Conservation (phyloP, 2,329 filamentous ascomycete genomes). For the Fusarium sp. region DNA sequence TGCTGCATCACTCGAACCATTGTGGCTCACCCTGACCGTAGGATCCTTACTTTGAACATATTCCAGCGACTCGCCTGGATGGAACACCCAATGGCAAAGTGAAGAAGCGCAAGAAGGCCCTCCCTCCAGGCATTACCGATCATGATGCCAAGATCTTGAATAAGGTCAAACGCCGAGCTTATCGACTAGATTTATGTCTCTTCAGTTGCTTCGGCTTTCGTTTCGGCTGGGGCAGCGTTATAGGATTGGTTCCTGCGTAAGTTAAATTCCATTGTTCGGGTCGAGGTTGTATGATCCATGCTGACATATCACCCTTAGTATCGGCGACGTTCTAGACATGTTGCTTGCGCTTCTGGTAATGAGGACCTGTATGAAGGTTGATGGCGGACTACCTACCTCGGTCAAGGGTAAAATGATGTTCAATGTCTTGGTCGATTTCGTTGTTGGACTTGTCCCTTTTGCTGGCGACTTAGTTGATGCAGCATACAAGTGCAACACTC, state of each 20-base stretch:
- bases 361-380: slow-evolving; percentile 76
- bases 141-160: slow-evolving; percentile 87
- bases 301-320: slow-evolving; percentile 56
- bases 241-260: slow-evolving; percentile 85
- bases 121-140: slow-evolving; percentile 83
- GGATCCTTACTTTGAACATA: slow-evolving; percentile 91
- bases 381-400: slow-evolving; percentile 76
- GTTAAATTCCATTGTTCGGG: slow-evolving; percentile 51
- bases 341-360: slow-evolving; percentile 82
- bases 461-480: slow-evolving; percentile 82
- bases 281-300: background rate
- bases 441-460: slow-evolving; percentile 79
- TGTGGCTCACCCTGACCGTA: slow-evolving; percentile 53
- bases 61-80: slow-evolving; percentile 77
- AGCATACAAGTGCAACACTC: slow-evolving; percentile 79
- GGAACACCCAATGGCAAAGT: slow-evolving; percentile 75
- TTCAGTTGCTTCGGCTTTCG: slow-evolving; percentile 84
- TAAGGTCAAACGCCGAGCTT: slow-evolving; percentile 86
- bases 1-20: background rate
- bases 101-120: slow-evolving; percentile 86
- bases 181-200: slow-evolving; percentile 84
- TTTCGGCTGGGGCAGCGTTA: slow-evolving; percentile 90
- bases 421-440: slow-evolving; percentile 81
- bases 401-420: slow-evolving; percentile 80
- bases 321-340: slow-evolving; percentile 80